These are phyloP conservation scores for Strigomonas culicis DNA, from an alignment of 208 protist genomes.

Conservation along the genomic window DNA sequence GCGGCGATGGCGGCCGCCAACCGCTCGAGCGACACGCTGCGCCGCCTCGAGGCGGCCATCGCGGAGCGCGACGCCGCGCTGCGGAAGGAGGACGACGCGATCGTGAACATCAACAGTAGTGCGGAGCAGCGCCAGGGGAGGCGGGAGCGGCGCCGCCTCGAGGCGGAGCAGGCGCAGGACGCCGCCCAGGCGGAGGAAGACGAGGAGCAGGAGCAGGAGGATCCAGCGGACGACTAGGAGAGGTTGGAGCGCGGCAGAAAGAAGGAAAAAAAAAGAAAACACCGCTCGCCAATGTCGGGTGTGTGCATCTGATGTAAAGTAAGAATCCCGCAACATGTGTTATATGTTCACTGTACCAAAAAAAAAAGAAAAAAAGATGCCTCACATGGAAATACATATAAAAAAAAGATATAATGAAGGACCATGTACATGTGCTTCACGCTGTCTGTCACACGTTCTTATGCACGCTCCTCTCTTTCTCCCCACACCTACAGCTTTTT, in stretches of 20 bases:
- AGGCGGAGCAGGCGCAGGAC: slow-evolving; percentile 23
- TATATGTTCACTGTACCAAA: too few species aligned
- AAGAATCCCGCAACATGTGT: too few species aligned
- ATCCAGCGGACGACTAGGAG: too few species aligned
- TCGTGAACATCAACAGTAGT: slow-evolving; percentile 27
- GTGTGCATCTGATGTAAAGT: too few species aligned
- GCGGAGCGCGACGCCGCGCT: neutral
- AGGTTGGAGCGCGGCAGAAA: too few species aligned
- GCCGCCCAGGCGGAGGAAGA: slow-evolving; percentile 22
- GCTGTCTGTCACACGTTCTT: neutral
- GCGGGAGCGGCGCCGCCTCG: slow-evolving; percentile 22
- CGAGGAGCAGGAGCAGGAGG: slow-evolving; percentile 30
- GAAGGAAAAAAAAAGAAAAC: too few species aligned
- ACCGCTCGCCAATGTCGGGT: too few species aligned
- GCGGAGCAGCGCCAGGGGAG: slow-evolving; percentile 38
- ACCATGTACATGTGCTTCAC: neutral
- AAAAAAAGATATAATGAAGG: too few species aligned
- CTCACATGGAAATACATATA: too few species aligned
- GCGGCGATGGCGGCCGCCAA: slow-evolving; percentile 42
- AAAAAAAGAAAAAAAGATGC: too few species aligned
- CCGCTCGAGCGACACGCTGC: slow-evolving; percentile 18
- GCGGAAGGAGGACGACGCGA: slow-evolving; percentile 12
- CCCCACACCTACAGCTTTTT: neutral
- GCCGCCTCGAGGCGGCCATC: neutral
- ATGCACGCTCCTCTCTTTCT: neutral